Base-by-base conservation (phyloP, 495 filamentous ascomycete genomes). In the Xylaria sp. region DNA sequence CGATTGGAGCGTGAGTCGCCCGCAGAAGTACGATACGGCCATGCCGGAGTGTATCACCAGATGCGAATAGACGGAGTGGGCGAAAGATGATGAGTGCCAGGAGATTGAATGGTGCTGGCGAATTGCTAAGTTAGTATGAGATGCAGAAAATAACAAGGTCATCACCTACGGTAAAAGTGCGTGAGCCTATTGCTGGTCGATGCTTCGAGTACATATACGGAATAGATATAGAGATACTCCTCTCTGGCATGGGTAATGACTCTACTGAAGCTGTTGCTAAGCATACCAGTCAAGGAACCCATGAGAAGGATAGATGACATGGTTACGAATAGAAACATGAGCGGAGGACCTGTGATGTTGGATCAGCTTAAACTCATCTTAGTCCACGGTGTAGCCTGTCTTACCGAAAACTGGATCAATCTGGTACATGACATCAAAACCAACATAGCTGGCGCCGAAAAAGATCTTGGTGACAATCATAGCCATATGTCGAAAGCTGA, bases 231-330 rank as follows among this genome's bases (percentile, higher is more conserved):
- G n/a, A 94, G 88, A 80, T 95, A 95, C 80, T 95, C 93, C 80
- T 95, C 93, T 69, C 91, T 92, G 15, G 86, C 85, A 72, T 88
- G 83, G 11, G 79, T 80, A 83, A 91, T 84, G 78, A 98, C 93
- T 78, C 92, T 93, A 50, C 90, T 92, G 74, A 97, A 89, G 77
- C 90, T 93, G 84, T 97, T 95, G 74, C 92, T 95, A 72, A 98
- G 89, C 81, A 98, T 89, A 85, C 92, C 94, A 67, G 97, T 96
- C 69, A 97, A 84, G 19, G 93, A 95, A 48, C 95, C 96, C 73
- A 97, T 91, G n/a, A 98, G 85, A 17, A 97, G 86, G 67, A 97
- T 93, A 73, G 95, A 97, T 71, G 93, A 97, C 79, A 98, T 85
- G 41, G 87, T 92, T 40, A 97, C 88, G 76, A 97, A 97, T 73